Evolutionary conservation across 2,329 filamentous ascomycete species (phyloP), one percentile per base, ranked within the genome.

Genomic region (Cylindrodendrum hubeiense): DNA sequence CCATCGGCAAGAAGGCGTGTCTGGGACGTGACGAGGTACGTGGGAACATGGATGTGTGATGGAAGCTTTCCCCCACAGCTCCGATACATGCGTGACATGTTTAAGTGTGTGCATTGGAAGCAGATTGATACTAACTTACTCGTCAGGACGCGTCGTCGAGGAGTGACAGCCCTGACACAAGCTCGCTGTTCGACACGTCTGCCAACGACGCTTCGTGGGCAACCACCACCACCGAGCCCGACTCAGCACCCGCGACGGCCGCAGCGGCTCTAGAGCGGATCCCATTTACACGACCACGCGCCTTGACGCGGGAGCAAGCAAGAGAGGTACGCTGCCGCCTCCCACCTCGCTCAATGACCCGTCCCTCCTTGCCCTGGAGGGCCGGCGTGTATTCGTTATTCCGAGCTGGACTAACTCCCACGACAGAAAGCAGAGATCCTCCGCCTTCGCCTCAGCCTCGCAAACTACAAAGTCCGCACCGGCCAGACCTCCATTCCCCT

Each of bases 391-490:
- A 39, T 17, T 39, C 37, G 17, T n/a, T n/a, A 7, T n/a, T 3
- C 10, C 21, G 21, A 28, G 19, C 15, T 1, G 6, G 37, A n/a
- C 68, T 68, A 43, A 71, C 66, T 52, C 43, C 50, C 65, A 61
- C 34, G 30, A 19, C 52, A 92, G 86, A 86, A 87, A 79, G 90
- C 89, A 21, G 87, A 91, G 74, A 87, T 89, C 52, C 82, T 94
- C 47, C 86, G 86, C 55, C 84, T 93, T 10, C 87, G 91, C n/a
- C 86, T 95, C 17, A 85, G 87, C 28, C 86, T 94, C 21, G 92
- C 91, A 15, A 87, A 87, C 74, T 94, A 94, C 83, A 94, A 94
- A 79, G 84, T 95, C 69, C 86, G 86, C 62, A 94, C 92, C 2
- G 89, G 91, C 65, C 92, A 95, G 78, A 86, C 89, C 58, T 81